Evolutionary conservation across 176 grass and related monocot genomes (phyloP), one percentile per base, ranked within the genome.

Genomic region (Rhipidocladum racemiflorum): DNA sequence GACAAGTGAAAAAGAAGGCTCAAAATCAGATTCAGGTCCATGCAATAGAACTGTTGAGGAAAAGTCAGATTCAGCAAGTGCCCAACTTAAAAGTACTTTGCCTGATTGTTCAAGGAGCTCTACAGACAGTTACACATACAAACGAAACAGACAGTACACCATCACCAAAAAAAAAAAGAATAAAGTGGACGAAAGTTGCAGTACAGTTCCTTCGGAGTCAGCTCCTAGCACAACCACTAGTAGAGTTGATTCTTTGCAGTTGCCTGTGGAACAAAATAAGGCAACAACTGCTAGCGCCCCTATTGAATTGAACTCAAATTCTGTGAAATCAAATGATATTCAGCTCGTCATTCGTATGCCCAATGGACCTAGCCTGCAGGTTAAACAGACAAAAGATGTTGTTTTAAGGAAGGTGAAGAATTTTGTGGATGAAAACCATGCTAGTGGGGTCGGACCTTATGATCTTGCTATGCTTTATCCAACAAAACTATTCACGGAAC

Each of bases 401-500:
- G 51, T 80, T 79, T 88, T 99, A 49, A 91, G 82, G 78, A 88
- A 86, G 48, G 92, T 93, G 64, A 93, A 91, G 84, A 86, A 70
- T 68, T 95, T 91, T 82, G 82, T 95, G 54, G 85, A 99, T 83
- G 88, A 93, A 87, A 94, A 88, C 57, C 23, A 72, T 70, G 73
- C 45, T 77, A 35, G 18, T 88, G 65, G 34, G 23, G 15, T 85
- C 54, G 80, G 86, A 45, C 80, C 85, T 27, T 99, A 99, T 77
- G 85, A 93, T 88, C 87, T 99, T 42, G 93, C 87, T 46, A 81
- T 99, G 76, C 87, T 94, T 89, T 99, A 99, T 91, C 96, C 96
- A 62, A 88, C 88, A 71, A 91, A 86, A 81, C 28, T 98, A 55
- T 98, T 98, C 76, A 88, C 34, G 8, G 84, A 93, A 75, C 74